Evolutionary conservation across 495 filamentous ascomycete species (phyloP).

Genomic region (Astrothelium macrocarpum): DNA sequence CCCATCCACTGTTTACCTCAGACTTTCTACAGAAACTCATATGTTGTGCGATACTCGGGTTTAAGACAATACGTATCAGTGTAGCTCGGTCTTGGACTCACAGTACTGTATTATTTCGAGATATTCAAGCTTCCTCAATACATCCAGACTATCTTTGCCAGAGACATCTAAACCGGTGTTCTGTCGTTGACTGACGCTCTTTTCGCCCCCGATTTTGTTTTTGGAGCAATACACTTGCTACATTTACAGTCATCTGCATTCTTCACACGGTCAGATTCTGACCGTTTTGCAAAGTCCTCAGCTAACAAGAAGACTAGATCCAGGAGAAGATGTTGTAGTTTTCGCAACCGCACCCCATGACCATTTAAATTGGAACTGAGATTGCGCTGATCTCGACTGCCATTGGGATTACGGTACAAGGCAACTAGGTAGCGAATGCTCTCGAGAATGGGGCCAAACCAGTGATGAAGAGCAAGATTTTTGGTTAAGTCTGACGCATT

Average conservation of each 20-base stretch:
- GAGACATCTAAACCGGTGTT: background rate
- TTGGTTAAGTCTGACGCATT: background rate
- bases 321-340: background rate
- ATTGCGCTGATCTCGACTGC: too few species aligned
- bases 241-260: background rate
- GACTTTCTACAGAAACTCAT: too few species aligned
- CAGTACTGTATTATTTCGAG: background rate
- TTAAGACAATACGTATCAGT: too few species aligned
- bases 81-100: too few species aligned
- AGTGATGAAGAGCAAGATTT: background rate
- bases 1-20: too few species aligned
- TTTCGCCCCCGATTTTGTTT: background rate
- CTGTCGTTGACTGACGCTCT: background rate
- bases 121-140: background rate
- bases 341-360: background rate
- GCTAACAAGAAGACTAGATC: background rate
- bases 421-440: background rate
- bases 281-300: background rate
- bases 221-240: background rate
- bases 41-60: too few species aligned
- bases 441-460: background rate
- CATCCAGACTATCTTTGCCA: background rate
- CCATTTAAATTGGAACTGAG: background rate
- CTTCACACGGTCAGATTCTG: background rate
- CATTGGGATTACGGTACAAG: background rate